Evolutionary conservation across 805 yeast species (phyloP).

Genomic region (Wickerhamiella kurtzmanii): DNA sequence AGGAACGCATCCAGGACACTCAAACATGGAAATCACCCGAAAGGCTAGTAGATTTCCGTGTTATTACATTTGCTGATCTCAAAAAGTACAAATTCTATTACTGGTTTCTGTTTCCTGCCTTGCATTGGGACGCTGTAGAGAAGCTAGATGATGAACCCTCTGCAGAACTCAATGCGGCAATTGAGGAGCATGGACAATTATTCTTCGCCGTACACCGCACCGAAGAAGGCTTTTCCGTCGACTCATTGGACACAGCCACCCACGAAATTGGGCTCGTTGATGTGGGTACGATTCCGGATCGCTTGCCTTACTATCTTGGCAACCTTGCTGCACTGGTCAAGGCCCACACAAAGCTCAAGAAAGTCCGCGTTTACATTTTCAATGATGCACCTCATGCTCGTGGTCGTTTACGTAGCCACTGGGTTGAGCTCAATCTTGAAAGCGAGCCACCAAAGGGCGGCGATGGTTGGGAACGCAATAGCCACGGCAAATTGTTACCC

Average conservation of each 20-base stretch:
- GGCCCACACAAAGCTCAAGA: conserved; percentile 25
- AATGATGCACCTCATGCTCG: conserved; percentile 22
- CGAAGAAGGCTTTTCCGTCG: background rate
- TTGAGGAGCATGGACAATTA: conserved; percentile 2
- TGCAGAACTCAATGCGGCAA: conserved; percentile 2
- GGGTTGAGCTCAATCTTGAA: conserved; percentile 19
- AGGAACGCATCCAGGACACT: conserved; percentile 25
- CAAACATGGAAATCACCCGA: conserved; percentile 31
- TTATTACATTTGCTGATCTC: conserved; percentile 72
- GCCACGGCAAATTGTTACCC: conserved; percentile 58
- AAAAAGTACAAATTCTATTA: conserved; percentile 78
- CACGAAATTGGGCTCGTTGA: conserved; percentile 12
- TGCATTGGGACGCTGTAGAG: conserved; percentile 28
- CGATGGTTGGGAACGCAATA: conserved; percentile 86
- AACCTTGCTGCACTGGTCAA: conserved; percentile 41
- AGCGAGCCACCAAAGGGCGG: conserved; percentile 19
- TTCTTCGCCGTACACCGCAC: conserved; percentile 6
- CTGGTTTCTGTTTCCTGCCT: conserved; percentile 75
- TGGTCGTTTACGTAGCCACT: conserved; percentile 15
- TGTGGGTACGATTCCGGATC: conserved; percentile 29
- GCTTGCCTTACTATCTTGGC: conserved; percentile 34
- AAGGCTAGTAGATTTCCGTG: conserved; percentile 31
- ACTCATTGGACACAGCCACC: background rate
- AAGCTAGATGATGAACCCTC: background rate
- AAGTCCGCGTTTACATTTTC: conserved; percentile 30